Conservation (phyloP, 805 yeast species). For the Suhomyces tanzawaensis region DNA sequence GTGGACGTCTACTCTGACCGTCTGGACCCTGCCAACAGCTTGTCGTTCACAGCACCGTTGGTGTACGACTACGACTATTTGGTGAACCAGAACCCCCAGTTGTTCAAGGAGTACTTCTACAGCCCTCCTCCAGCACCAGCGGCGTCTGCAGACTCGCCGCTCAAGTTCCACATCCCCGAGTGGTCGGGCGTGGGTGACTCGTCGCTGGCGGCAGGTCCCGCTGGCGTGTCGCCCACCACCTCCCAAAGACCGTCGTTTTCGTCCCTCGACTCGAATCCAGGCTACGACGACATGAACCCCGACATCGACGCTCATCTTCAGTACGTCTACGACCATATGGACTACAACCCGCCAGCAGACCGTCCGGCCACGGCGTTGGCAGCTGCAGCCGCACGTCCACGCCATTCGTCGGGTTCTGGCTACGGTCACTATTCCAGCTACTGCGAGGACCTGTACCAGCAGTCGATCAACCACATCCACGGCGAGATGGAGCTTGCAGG, state of each 20-base stretch:
- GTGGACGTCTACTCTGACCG: conserved; percentile 4
- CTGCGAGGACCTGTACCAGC: conserved; percentile 30
- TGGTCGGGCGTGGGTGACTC: conserved; percentile 15
- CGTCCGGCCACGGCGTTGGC: conserved; percentile 14
- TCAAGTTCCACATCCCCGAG: conserved; percentile 20
- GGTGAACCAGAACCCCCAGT: conserved; percentile 32
- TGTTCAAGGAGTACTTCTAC: conserved; percentile 36
- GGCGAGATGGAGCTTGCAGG: conserved; percentile 47
- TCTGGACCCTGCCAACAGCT: neutral
- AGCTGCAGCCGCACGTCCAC: neutral
- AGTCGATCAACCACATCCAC: conserved; percentile 31
- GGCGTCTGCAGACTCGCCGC: conserved; percentile 3
- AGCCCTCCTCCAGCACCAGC: conserved; percentile 25
- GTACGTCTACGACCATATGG: conserved; percentile 23
- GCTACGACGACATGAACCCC: conserved; percentile 3
- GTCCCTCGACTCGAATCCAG: neutral
- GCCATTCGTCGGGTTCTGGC: neutral
- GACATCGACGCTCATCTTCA: conserved; percentile 13
- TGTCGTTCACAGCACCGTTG: conserved; percentile 27
- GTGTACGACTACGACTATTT: conserved; percentile 43
- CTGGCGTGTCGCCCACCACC: conserved; percentile 16
- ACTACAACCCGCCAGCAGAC: conserved; percentile 5
- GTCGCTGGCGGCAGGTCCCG: neutral
- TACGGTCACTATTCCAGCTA: conserved; percentile 8
- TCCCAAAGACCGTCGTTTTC: conserved; percentile 13